phyloP scores from a whole-genome alignment of 306 rosid genomes.

The Vigna trinervia region DNA sequence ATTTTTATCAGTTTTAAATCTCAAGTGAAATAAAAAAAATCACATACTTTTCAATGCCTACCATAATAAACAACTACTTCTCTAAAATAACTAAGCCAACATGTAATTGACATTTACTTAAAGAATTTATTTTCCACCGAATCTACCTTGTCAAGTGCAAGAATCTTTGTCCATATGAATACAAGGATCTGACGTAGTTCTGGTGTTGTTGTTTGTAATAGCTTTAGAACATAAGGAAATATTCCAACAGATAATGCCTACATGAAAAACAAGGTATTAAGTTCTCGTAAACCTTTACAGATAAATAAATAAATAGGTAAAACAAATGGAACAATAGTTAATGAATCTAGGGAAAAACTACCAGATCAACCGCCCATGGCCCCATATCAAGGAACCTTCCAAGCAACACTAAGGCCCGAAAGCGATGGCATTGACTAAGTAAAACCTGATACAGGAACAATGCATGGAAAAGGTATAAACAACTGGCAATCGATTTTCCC shows the following conservation, averaged over 20 bases:
- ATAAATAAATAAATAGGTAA: not conserved
- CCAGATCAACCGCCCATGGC: conserved; percentile 99
- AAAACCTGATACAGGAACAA: conserved; percentile 74
- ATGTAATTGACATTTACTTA: conserved; percentile 9
- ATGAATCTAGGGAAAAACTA: conserved; percentile 44
- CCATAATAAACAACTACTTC: not conserved
- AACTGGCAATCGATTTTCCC: conserved; percentile 31
- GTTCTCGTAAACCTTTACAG: not conserved
- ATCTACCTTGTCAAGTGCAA: conserved; percentile 96
- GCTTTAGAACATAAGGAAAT: conserved; percentile 96
- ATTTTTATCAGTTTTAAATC: too few species aligned
- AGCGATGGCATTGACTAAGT: conserved; percentile 93
- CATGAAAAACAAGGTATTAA: conserved; percentile 36
- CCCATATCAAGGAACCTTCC: conserved; percentile 99
- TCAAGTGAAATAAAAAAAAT: not conserved
- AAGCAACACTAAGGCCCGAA: conserved; percentile 90
- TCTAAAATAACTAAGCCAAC: not conserved
- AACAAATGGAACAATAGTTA: conserved; percentile 30
- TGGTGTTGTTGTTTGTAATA: conserved; percentile 92
- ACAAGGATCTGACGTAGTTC: conserved; percentile 97
- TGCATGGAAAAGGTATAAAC: conserved; percentile 34
- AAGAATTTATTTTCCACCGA: conserved; percentile 31
- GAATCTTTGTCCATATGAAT: conserved; percentile 97
- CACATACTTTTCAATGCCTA: not conserved
- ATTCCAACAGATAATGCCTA: conserved; percentile 98